Evolutionary conservation across 2,329 filamentous ascomycete species (phyloP).

Genomic region (Cladosporium sp.): DNA sequence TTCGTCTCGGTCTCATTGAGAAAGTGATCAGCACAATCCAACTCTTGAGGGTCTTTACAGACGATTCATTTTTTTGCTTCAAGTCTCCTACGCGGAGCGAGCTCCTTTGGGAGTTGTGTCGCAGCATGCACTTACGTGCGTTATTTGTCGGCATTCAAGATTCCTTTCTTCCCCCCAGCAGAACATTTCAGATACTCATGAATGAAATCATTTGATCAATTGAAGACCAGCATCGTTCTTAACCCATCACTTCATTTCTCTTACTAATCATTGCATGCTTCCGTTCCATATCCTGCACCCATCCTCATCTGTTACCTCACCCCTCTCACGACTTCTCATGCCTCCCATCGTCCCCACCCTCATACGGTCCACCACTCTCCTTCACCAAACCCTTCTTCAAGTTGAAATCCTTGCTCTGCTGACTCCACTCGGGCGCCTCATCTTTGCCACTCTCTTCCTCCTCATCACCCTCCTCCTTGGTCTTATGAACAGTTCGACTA

Average conservation of each 20-base stretch:
- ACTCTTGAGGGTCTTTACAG: background rate
- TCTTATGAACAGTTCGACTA: slow-evolving; percentile 56
- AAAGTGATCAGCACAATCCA: background rate
- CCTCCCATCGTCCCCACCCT: slow-evolving; percentile 33
- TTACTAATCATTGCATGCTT: background rate
- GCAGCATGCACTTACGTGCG: background rate
- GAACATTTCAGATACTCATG: background rate
- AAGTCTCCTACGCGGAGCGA: background rate
- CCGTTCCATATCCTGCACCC: background rate
- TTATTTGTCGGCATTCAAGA: background rate
- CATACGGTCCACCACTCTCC: slow-evolving; percentile 35
- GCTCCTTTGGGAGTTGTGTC: background rate
- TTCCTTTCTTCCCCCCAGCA: background rate
- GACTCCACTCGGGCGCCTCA: slow-evolving; percentile 57
- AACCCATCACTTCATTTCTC: background rate
- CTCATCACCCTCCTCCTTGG: slow-evolving; percentile 59
- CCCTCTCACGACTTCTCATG: slow-evolving; percentile 29
- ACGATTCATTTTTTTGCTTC: background rate
- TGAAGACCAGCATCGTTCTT: no score
- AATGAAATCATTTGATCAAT: background rate
- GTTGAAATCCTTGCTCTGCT: slow-evolving; percentile 55
- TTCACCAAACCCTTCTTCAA: slow-evolving; percentile 54
- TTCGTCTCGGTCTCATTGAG: no score
- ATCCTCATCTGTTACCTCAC: no score
- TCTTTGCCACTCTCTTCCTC: slow-evolving; percentile 60